Base-by-base conservation (phyloP, 2,329 filamentous ascomycete species). In the Daldinia eschscholtzii region DNA sequence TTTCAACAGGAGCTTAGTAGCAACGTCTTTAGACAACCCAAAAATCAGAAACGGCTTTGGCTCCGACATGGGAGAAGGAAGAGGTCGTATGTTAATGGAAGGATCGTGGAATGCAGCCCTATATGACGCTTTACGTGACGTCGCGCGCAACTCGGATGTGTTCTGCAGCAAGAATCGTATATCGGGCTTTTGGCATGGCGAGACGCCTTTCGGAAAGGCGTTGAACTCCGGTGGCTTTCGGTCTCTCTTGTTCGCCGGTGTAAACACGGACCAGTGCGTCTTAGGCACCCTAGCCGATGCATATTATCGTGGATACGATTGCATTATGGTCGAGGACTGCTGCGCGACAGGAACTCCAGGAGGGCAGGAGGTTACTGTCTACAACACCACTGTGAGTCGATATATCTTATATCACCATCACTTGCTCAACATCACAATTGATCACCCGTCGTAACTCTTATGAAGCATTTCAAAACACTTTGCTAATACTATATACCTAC, bases 211-310 rank as follows among this genome's bases (percentile, higher is more conserved):
- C 5, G 64, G 53, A 28, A 57, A 65, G 26, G 68, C 44, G 6
- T 39, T 75, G 3, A 52, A 41, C 3, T 58, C 55, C 1, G 57
- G 58, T 30, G 62, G 70, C 15, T 69, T 67, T 28, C 65, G 80
- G 50, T 89, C 86, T 4, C 74, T 89, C 50, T 73, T 90, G 20
- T 88, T 89, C 69, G 79, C 85, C 0, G 87, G 88, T 0, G 87
- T 89, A 12, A 89, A 90, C 73, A 88, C 87, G 2, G 87, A 90
- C 76, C 87, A 89, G 74, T 89, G 87, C 73, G 87, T 90, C 6
- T 80, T 84, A 23, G 85, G 86, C 0, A 88, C 86, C 13, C 77
- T 89, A 65, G 80, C 82, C 56, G 86, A 90, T 78, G 85, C 84
- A 2, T 87, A 85, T 71, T 84, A 82, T 70, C 83, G 81, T 67